Conservation (phyloP, 352 stramenopile genomes). For the Thalassiosira hispida region DNA sequence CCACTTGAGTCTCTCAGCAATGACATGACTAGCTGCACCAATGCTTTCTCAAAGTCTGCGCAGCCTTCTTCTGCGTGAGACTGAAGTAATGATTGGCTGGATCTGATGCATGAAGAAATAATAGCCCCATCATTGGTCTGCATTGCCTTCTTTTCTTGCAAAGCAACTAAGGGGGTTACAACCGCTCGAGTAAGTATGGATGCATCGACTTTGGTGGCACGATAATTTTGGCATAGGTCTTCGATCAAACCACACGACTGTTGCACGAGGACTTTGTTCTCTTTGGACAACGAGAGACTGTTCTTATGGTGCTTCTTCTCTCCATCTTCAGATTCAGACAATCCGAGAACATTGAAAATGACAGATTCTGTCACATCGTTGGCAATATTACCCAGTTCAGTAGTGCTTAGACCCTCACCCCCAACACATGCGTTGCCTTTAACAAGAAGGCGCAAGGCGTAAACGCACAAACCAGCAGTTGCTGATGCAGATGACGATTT, state of each 20-base stretch:
- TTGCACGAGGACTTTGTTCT: conserved; percentile 35
- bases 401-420: conserved; percentile 19
- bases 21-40: conserved; percentile 46
- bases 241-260: conserved; percentile 60
- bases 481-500: conserved; percentile 10
- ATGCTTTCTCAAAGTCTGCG: conserved; percentile 44
- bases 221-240: conserved; percentile 43
- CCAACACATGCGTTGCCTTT: conserved; percentile 21
- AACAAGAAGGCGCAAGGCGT: conserved; percentile 42
- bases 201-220: conserved; percentile 13
- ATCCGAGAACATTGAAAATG: conserved; percentile 42
- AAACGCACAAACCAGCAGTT: conserved; percentile 30
- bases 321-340: conserved; percentile 18
- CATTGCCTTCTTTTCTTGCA: conserved; percentile 37
- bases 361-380: conserved; percentile 46
- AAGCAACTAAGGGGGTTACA: conserved; percentile 38
- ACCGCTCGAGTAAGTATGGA: conserved; percentile 40
- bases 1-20: conserved; percentile 27
- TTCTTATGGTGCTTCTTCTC: neutral
- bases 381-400: conserved; percentile 41
- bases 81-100: conserved; percentile 42
- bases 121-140: conserved; percentile 12
- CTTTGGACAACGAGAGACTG: conserved; percentile 11
- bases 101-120: conserved; percentile 54
- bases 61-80: conserved; percentile 29